Percentiles rank a stretch among this genome's conserved stretches.
Evolutionary conservation across 2,329 filamentous ascomycete species (phyloP).

Genomic region (Xylariales sp.): DNA sequence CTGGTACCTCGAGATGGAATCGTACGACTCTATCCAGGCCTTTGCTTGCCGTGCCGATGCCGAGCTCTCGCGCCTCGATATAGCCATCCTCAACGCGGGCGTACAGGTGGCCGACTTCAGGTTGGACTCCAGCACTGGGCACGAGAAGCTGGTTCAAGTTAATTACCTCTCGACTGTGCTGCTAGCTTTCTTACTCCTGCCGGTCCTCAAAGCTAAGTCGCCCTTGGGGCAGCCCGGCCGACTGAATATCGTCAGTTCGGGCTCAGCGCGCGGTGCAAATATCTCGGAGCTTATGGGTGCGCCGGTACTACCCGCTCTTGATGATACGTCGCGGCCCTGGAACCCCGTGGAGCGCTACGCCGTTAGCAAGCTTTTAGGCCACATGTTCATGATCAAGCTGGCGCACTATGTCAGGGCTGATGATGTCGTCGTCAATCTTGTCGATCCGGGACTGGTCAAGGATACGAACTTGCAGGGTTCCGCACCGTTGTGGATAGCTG

Average conservation of each 20-base stretch:
- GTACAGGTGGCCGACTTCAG: slow-evolving; percentile 15
- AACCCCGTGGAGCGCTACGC: slow-evolving; percentile 14
- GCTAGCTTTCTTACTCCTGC: slow-evolving; percentile 40
- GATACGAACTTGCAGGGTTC: neutral
- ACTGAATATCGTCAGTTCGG: slow-evolving; percentile 25
- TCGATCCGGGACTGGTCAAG: neutral
- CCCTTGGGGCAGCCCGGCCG: neutral
- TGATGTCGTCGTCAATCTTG: neutral
- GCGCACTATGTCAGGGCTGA: neutral
- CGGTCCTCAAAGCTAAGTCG: slow-evolving; percentile 22
- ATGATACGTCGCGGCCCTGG: slow-evolving; percentile 12
- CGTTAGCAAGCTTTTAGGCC: slow-evolving; percentile 13
- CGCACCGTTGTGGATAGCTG: neutral
- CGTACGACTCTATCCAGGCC: slow-evolving; percentile 32
- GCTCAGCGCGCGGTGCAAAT: slow-evolving; percentile 12
- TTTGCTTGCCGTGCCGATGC: slow-evolving; percentile 28
- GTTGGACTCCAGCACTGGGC: slow-evolving; percentile 16
- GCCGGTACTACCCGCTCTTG: slow-evolving; percentile 11
- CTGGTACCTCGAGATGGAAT: slow-evolving; percentile 35
- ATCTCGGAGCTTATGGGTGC: slow-evolving; percentile 15
- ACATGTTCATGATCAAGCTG: slow-evolving; percentile 1
- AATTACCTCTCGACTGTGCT: slow-evolving; percentile 48
- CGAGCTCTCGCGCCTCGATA: slow-evolving; percentile 30
- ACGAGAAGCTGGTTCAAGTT: slow-evolving; percentile 41
- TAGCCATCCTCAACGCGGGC: slow-evolving; percentile 31